Conservation (phyloP, 2,329 filamentous ascomycete genomes). For the Ascochyta pisi region DNA sequence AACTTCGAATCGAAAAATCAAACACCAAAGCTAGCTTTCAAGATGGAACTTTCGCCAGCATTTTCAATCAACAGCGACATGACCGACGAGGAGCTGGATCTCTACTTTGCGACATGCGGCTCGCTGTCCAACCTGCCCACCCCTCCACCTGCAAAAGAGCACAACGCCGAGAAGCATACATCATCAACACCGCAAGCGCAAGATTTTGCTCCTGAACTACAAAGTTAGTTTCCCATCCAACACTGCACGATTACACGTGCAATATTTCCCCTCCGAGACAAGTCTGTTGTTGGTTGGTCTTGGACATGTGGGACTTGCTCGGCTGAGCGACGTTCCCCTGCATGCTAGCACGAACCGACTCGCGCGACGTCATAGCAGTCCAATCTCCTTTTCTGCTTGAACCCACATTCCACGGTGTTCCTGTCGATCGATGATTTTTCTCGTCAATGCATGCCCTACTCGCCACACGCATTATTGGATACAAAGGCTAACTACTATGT, state of each 20-base stretch:
- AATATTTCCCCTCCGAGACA: slow-evolving; percentile 20
- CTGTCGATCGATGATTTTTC: slow-evolving; percentile 29
- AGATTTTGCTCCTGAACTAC: slow-evolving; percentile 29
- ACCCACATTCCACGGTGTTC: slow-evolving; percentile 20
- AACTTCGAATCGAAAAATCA: background rate
- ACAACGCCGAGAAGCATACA: slow-evolving; percentile 15
- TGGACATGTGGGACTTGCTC: slow-evolving; percentile 17
- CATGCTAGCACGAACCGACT: slow-evolving; percentile 16
- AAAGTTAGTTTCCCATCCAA: slow-evolving; percentile 37
- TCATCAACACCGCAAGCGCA: slow-evolving; percentile 15
- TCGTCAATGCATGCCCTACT: slow-evolving; percentile 18
- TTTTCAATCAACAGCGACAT: slow-evolving; percentile 39
- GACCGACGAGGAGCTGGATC: slow-evolving; percentile 49
- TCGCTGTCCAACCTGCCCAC: slow-evolving; percentile 51
- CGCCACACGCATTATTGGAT: slow-evolving; percentile 20
- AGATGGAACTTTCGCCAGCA: slow-evolving; percentile 39
- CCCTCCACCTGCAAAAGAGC: slow-evolving; percentile 47
- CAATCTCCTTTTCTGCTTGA: slow-evolving; percentile 17
- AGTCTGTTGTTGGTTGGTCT: slow-evolving; percentile 28
- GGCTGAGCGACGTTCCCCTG: slow-evolving; percentile 28
- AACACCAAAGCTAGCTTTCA: background rate
- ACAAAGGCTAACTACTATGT: slow-evolving; percentile 29
- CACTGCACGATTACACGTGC: slow-evolving; percentile 23
- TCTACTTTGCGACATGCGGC: slow-evolving; percentile 49
- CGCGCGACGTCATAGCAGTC: slow-evolving; percentile 18